Evolutionary conservation across 2,329 filamentous ascomycete species (phyloP), one percentile per base, ranked within the genome.

Genomic region (Stachybotrys elegans): DNA sequence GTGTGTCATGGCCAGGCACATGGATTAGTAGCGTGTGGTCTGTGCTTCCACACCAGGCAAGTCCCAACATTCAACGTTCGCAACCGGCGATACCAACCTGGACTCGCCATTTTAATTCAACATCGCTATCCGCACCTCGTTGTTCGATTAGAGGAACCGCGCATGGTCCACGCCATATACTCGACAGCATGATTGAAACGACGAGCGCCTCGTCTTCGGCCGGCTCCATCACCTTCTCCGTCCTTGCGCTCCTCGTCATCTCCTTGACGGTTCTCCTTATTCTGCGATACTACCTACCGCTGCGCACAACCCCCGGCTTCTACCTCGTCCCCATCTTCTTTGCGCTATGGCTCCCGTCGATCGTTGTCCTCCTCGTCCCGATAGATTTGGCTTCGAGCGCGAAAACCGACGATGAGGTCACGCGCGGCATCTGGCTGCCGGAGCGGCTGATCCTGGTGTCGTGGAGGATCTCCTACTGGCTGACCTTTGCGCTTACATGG

Each of bases 381-480:
- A 94, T 98, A 63, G 93, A 98, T 66, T 81, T 98, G 52, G 91
- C 92, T 2, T 95, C 91, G 6, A 92, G 81, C 59, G 84, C 88
- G 19, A 78, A 81, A 39, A 82, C 83, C 41, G 83, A 86, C 48
- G 84, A 86, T 64, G 81, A 79, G 48, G 76, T 79, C 14, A 76
- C 80, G 14, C 79, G 84, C 54, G 93, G 91, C 25, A 87, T 98
- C 58, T 96, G 91, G 88, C 77, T 98, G 25, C 86, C 88, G 5
- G 75, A 86, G 52, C 72, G 83, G 40, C 78, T 91, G 22, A 73
- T 96, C 40, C 73, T 94, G 57, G 88, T 96, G 20, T 85, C 86
- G 46, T 98, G 93, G 93, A 81, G 92, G 60, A 92, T 98, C 51
- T 85, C 86, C 17, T 98, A 98, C 69, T 98, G 93, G 93, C 74